Evolutionary conservation across 2,329 filamentous ascomycete species (phyloP).

Genomic region (Colletotrichum chrysophilum): DNA sequence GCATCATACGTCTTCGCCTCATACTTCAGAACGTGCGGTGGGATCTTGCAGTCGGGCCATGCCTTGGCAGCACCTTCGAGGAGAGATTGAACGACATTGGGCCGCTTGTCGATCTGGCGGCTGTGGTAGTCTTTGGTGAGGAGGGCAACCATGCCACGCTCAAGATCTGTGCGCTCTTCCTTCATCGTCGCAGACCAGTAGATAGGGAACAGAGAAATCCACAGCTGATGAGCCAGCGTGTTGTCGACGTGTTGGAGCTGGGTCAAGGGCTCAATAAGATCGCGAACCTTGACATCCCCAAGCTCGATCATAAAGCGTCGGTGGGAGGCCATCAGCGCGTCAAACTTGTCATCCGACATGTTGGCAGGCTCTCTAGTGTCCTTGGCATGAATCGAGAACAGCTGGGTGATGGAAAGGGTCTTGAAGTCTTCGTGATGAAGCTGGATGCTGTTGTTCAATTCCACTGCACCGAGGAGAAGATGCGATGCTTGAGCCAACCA

Average conservation of each 20-base stretch:
- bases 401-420: slow-evolving; percentile 72
- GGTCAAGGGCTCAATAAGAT: slow-evolving; percentile 86
- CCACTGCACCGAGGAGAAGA: slow-evolving; percentile 87
- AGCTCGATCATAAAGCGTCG: slow-evolving; percentile 84
- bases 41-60: slow-evolving; percentile 87
- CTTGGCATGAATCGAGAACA: slow-evolving; percentile 76
- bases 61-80: slow-evolving; percentile 86
- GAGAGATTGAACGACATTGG: slow-evolving; percentile 93
- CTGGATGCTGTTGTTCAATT: slow-evolving; percentile 79
- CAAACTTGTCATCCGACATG: slow-evolving; percentile 83
- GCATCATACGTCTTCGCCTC: slow-evolving; percentile 92
- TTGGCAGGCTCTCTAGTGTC: slow-evolving; percentile 68
- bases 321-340: slow-evolving; percentile 78
- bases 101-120: slow-evolving; percentile 90
- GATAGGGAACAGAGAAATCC: slow-evolving; percentile 89
- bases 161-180: slow-evolving; percentile 88
- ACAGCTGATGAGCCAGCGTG: slow-evolving; percentile 84
- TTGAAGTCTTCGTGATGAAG: slow-evolving; percentile 86
- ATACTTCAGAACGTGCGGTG: slow-evolving; percentile 95
- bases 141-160: slow-evolving; percentile 88
- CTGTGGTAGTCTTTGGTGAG: slow-evolving; percentile 96
- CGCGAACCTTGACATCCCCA: slow-evolving; percentile 83
- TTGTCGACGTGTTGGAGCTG: slow-evolving; percentile 92
- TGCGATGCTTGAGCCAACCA: slow-evolving; percentile 97
- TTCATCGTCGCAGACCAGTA: slow-evolving; percentile 89